Evolutionary conservation across 1,284 basidiomycete genomes (phyloP).

Genomic region (Sporisorium exsertum): DNA sequence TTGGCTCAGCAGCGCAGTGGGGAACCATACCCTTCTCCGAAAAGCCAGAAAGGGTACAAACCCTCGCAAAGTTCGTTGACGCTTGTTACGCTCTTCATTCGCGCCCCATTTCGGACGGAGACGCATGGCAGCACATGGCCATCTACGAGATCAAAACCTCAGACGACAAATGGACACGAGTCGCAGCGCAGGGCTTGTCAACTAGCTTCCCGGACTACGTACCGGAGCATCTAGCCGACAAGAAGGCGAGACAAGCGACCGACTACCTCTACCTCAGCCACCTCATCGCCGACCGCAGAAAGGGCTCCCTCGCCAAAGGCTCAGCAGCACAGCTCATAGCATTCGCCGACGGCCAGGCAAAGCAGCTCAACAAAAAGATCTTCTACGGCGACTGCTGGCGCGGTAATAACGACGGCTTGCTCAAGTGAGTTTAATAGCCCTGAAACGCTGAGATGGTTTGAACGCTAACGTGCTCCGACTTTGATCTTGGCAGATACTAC

Average conservation of each 20-base stretch:
- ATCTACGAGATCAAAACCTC: slow-evolving; percentile 25
- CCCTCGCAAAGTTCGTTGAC: slow-evolving; percentile 15
- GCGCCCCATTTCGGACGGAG: not conserved
- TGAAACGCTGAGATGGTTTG: too few species aligned
- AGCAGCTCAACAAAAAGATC: slow-evolving; percentile 4
- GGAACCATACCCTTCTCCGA: slow-evolving; percentile 38
- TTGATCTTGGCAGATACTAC: slow-evolving; percentile 30
- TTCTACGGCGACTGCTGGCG: slow-evolving; percentile 50
- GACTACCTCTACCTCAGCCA: slow-evolving; percentile 44
- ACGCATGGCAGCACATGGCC: slow-evolving; percentile 16
- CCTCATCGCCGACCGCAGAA: slow-evolving; percentile 37
- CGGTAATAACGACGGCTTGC: slow-evolving; percentile 34
- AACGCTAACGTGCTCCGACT: not conserved
- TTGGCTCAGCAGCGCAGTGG: slow-evolving; percentile 53
- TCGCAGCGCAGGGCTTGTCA: slow-evolving; percentile 20
- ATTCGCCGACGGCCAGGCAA: slow-evolving; percentile 9
- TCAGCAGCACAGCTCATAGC: slow-evolving; percentile 21
- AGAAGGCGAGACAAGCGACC: not conserved
- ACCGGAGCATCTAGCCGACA: not conserved
- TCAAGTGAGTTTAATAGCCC: slow-evolving; percentile 25
- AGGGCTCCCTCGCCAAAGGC: slow-evolving; percentile 30
- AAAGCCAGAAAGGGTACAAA: slow-evolving; percentile 1
- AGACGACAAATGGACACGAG: slow-evolving; percentile 22
- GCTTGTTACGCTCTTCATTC: slow-evolving; percentile 15
- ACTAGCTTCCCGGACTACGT: slow-evolving; percentile 27